Percentiles rank a stretch among this genome's conserved stretches.
phyloP scores from a whole-genome alignment of 2,329 filamentous ascomycete species.

The Diaporthe eres region DNA sequence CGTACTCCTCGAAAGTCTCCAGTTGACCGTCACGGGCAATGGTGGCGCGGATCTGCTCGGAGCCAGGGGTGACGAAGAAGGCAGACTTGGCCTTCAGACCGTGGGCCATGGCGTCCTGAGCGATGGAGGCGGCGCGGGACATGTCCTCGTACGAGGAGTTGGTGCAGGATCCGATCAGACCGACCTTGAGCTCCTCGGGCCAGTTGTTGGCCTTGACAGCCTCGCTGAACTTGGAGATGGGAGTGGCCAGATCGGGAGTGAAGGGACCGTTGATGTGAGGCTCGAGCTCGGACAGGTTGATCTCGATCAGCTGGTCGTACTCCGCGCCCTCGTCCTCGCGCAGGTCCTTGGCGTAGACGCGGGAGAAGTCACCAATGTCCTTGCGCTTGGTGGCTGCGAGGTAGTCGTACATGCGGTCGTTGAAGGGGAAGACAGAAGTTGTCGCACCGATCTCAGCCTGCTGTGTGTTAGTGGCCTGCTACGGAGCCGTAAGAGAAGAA shows the following conservation, averaged over 20 bases:
- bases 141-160: slow-evolving; percentile 92
- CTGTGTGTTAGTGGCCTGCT: too few relatives aligned
- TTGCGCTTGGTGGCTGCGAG: slow-evolving; percentile 90
- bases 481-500: too few relatives aligned
- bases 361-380: slow-evolving; percentile 91
- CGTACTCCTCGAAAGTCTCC: slow-evolving; percentile 95
- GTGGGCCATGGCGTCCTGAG: slow-evolving; percentile 89
- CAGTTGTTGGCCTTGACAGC: slow-evolving; percentile 95
- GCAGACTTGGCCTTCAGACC: slow-evolving; percentile 93
- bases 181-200: slow-evolving; percentile 97
- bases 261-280: slow-evolving; percentile 99
- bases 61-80: slow-evolving; percentile 96
- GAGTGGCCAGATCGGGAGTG: slow-evolving; percentile 97
- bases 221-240: slow-evolving; percentile 97
- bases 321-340: slow-evolving; percentile 89
- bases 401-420: slow-evolving; percentile 98
- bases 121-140: slow-evolving; percentile 92
- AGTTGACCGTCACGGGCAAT: slow-evolving; percentile 93
- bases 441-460: slow-evolving; percentile 84
- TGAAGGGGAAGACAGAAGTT: slow-evolving; percentile 97
- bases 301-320: slow-evolving; percentile 96
- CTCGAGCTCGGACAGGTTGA: slow-evolving; percentile 95
- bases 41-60: slow-evolving; percentile 95
- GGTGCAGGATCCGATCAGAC: slow-evolving; percentile 98
- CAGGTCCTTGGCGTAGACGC: slow-evolving; percentile 87